Conservation (phyloP, 1,139 yeast genomes). For the Blastobotrys illinoisensis region DNA sequence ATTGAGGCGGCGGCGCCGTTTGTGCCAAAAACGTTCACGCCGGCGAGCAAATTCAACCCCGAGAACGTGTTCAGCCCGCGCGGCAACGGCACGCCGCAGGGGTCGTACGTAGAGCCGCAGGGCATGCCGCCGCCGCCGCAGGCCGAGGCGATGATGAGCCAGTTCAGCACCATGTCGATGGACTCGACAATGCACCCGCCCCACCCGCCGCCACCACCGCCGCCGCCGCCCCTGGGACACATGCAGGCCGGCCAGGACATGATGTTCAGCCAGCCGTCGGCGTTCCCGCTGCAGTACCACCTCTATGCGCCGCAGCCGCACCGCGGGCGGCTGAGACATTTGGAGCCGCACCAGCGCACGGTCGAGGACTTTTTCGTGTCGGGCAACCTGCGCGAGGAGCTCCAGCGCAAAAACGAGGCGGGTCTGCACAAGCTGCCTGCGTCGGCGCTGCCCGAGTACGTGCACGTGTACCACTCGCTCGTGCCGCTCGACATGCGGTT, state of each 20-base stretch:
- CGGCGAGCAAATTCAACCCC: constrained; percentile 17
- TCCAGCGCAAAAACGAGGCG: constrained; percentile 75
- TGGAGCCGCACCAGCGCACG: constrained; percentile 60
- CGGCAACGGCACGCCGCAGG: background rate
- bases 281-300: constrained; percentile 75
- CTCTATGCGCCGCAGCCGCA: constrained; percentile 88
- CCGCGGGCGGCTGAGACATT: constrained; percentile 35
- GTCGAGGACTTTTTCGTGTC: constrained; percentile 68
- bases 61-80: constrained; percentile 20
- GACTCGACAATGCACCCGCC: constrained; percentile 10
- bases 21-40: constrained; percentile 15
- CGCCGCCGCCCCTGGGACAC: constrained; percentile 6
- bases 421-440: constrained; percentile 63
- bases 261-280: constrained; percentile 21
- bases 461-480: constrained; percentile 79
- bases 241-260: constrained; percentile 16
- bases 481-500: constrained; percentile 71
- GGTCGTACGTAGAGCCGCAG: background rate
- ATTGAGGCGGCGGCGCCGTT: constrained; percentile 19
- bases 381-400: constrained; percentile 61
- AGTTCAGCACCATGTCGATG: constrained; percentile 9
- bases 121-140: too few species aligned
- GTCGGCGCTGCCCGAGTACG: constrained; percentile 63
- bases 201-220: constrained; percentile 15
- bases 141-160: constrained; percentile 7